Evolutionary conservation across 805 yeast species (phyloP), one percentile per base, ranked within the genome.

Genomic region (Candida krabiensis): DNA sequence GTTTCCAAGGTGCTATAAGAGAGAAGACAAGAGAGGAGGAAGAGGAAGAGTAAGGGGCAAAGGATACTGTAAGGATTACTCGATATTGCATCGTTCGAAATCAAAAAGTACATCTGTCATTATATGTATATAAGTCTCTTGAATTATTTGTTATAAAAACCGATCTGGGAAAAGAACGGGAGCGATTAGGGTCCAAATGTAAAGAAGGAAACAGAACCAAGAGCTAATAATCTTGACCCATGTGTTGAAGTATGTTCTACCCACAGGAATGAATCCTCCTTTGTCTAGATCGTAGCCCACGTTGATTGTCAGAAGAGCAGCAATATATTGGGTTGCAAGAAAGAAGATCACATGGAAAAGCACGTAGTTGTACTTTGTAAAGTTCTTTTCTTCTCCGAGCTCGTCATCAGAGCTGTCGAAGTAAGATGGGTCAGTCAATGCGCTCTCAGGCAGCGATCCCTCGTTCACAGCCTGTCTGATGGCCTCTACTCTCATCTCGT

Each of bases 281-380:
- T 78, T 75, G 53, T 84, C 93, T 42, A 79, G 81, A 51, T 86
- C 93, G 49, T 81, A 81, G 35, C 86, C 80, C 23, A 93, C 97
- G 55, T 90, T 91, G 64, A 91, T 86, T 0, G 99, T 93, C 39
- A 93, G 71, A 43, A 93, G 70, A 0, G 96, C 88, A 1, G 98
- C 96, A 29, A 90, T 89, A 77, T 95, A 95, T 61, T 91, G 98
- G 1, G 99, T 91, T 0, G 99, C 99, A 44, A 93, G 69, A 60
- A 93, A 81, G 71, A 93, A 93, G 19, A 93, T 86, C 22, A 91
- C 58, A 61, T 93, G 99, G 72, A 93, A 93, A 32, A 91, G 66
- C 5, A 87, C 71, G 61, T 90, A 90, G 62, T 86, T 88, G 67
- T 90, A 90, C 57, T 81, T 83, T 1, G 91, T 87, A 31, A 73